Conservation (phyloP, 257 asterid genomes). For the Capsicum rhomboideum region DNA sequence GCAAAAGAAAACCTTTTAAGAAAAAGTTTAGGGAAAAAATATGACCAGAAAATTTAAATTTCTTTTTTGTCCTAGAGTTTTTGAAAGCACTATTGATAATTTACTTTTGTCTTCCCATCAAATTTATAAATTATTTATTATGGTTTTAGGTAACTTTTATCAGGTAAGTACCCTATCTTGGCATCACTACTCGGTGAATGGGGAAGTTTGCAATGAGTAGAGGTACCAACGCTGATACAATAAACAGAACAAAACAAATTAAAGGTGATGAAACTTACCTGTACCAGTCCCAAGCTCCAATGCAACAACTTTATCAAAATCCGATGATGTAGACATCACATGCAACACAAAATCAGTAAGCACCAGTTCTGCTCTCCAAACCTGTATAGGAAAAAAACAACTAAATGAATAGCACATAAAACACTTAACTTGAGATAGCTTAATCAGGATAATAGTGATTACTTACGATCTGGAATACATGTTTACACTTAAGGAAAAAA, state of each 20-base stretch:
- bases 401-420: neutral
- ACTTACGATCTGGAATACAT: neutral
- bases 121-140: neutral
- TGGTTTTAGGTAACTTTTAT: neutral
- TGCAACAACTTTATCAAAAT: constrained; percentile 55
- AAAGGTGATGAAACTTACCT: constrained; percentile 30
- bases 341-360: constrained; percentile 88
- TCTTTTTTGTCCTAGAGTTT: neutral
- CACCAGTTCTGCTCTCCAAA: constrained; percentile 88
- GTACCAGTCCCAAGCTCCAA: constrained; percentile 95
- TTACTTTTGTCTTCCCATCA: neutral
- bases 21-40: neutral
- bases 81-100: neutral
- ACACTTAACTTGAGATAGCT: neutral
- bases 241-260: neutral
- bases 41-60: neutral
- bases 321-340: constrained; percentile 46
- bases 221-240: neutral
- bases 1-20: neutral
- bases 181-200: neutral
- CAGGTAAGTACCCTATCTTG: neutral
- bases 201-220: neutral
- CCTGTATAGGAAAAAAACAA: constrained; percentile 27
- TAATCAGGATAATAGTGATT: neutral
- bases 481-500: neutral